Base-by-base conservation (phyloP, 164 flowering plant species). In the Piper longum region DNA sequence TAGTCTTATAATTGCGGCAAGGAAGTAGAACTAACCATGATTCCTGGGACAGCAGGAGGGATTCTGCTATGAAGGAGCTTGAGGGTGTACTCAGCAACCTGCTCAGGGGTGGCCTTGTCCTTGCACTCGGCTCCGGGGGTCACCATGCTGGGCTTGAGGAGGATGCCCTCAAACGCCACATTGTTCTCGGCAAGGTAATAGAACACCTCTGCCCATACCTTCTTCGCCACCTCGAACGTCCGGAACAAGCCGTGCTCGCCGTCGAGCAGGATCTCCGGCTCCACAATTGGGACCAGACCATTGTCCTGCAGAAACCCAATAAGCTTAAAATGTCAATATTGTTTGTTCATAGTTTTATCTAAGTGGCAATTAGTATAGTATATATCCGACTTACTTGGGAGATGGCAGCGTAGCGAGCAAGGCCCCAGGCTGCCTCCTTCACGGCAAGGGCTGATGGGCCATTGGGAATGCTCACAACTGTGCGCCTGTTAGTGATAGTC, bases 351-450 rank as follows among this genome's bases (percentile, higher is more conserved):
- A 7, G 17, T 14, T 56, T 26, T n/a, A 12, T 16, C 17, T 12
- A 7, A 17, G 11, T 57, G 60, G 12, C 26, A 9, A 0, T 26
- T 26, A 26, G 91, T 88, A 76, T 63, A 16, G 36, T 54, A 41
- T 12, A 19, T 43, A 42, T 17, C 9, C 40, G 40, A 8, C 80
- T 72, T 72, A 85, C 90, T 67, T 88, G 90, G 61, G 90, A 77
- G 62, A 88, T 86, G 59, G 90, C 85, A 60, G 96, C 96, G 65
- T 86, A 86, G 62, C 90, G 92, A 51, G 96, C 92, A 16, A 88
- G 88, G 62, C 92, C 91, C 96, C 92, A 88, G 61, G 92, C 92
- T 43, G 96, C 96, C 81, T 88, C 96, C 77, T 88, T 86, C 66
- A 86, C 85, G 16, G 92, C 92, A 59, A 88, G 72, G 63, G 90